Evolutionary conservation across 306 rosid genomes (phyloP).

Genomic region (Rosa rugosa): DNA sequence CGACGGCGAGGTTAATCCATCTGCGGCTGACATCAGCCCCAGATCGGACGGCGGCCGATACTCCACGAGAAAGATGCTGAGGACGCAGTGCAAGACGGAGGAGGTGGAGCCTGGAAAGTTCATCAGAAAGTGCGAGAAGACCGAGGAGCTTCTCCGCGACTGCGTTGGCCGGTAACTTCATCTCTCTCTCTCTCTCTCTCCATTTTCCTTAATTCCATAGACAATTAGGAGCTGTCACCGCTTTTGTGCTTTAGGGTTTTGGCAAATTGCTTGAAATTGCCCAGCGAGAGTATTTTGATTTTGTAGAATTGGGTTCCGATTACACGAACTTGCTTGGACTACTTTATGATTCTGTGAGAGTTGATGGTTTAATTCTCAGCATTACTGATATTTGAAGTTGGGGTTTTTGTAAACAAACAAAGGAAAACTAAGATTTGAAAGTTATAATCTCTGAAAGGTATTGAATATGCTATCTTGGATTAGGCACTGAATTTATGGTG

Average conservation of each 20-base stretch:
- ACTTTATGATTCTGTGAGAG: background rate
- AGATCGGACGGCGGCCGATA: slow-evolving; percentile 34
- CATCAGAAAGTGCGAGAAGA: slow-evolving; percentile 75
- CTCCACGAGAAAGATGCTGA: slow-evolving; percentile 59
- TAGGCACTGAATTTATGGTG: background rate
- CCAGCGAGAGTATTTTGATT: no score
- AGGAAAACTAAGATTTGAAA: background rate
- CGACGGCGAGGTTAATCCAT: slow-evolving; percentile 29
- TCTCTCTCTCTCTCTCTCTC: background rate
- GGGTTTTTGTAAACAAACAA: background rate
- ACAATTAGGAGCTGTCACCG: background rate
- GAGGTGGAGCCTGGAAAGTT: slow-evolving; percentile 84
- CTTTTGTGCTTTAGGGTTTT: no score
- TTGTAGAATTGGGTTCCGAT: background rate
- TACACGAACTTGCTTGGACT: no score
- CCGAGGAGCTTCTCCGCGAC: slow-evolving; percentile 69
- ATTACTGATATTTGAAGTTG: background rate
- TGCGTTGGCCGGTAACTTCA: slow-evolving; percentile 59
- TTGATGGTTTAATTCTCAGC: background rate
- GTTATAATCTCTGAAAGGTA: background rate
- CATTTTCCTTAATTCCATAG: background rate
- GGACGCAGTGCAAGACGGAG: slow-evolving; percentile 72
- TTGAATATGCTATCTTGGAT: background rate
- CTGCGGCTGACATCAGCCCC: slow-evolving; percentile 19
- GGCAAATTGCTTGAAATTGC: background rate